phyloP scores from a whole-genome alignment of 2,329 filamentous ascomycete species.

The Coniochaeta sp. region DNA sequence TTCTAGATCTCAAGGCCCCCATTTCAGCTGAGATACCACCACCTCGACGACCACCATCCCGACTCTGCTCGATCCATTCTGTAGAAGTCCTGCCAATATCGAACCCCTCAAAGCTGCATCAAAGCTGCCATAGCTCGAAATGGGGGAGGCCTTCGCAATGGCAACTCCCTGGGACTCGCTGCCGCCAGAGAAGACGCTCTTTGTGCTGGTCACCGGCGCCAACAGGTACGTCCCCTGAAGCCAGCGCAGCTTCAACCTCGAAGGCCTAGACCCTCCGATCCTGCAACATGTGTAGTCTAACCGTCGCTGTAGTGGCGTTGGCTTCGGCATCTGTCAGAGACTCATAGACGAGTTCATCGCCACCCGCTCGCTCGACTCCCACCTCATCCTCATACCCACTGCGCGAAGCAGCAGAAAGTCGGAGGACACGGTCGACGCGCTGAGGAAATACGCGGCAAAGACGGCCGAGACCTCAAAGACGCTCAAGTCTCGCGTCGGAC shows the following conservation, averaged over 20 bases:
- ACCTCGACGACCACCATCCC: not conserved
- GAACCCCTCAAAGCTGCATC: not conserved
- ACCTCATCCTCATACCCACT: conserved; percentile 75
- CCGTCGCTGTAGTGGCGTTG: conserved; percentile 63
- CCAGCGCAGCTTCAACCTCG: not conserved
- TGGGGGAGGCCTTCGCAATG: conserved; percentile 10
- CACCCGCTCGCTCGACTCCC: conserved; percentile 56
- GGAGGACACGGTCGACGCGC: conserved; percentile 57
- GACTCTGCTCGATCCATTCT: not conserved
- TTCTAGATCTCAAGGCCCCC: not conserved
- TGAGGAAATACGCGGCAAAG: conserved; percentile 55
- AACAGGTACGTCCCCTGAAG: conserved; percentile 57
- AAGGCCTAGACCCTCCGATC: not conserved
- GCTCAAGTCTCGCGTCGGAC: conserved; percentile 29
- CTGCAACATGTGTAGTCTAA: conserved; percentile 16
- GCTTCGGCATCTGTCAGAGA: conserved; percentile 74
- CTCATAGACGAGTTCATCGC: conserved; percentile 85
- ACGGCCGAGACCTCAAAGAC: conserved; percentile 30
- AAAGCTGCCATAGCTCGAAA: no score
- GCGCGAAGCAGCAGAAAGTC: conserved; percentile 73
- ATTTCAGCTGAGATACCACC: not conserved
- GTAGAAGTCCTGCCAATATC: not conserved
- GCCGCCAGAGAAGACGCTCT: conserved; percentile 37
- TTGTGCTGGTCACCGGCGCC: conserved; percentile 73
- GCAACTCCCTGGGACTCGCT: conserved; percentile 26